A percentile compares a stretch with the other conserved stretches of the same genome.
These are phyloP conservation scores for Xanthoconium stramineum DNA, from an alignment of 768 basidiomycete genomes.

Conservation along the genomic window DNA sequence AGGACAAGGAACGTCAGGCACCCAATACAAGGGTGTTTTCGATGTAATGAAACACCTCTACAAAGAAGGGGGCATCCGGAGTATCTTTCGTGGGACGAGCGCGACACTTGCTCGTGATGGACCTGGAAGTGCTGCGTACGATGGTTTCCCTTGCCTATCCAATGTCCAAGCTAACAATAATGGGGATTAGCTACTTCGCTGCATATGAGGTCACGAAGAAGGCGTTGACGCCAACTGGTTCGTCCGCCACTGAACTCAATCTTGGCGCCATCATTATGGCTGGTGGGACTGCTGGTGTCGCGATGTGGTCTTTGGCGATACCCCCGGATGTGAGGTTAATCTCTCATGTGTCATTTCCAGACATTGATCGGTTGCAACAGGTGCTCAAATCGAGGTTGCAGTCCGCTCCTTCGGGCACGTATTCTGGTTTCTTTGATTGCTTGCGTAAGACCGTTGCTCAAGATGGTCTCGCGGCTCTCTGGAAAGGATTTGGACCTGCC, in stretches of 20 bases:
- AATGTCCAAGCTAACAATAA: constrained; percentile 4
- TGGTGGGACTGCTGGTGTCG: constrained; percentile 92
- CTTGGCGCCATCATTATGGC: constrained; percentile 85
- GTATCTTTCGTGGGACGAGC: constrained; percentile 87
- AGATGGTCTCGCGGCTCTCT: constrained; percentile 84
- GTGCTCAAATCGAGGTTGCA: constrained; percentile 95
- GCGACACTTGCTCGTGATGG: constrained; percentile 96
- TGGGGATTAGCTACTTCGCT: constrained; percentile 77
- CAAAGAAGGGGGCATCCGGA: constrained; percentile 86
- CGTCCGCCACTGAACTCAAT: constrained; percentile 78
- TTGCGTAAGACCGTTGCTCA: constrained; percentile 85
- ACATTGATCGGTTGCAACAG: constrained; percentile 39
- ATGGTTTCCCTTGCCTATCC: constrained; percentile 12
- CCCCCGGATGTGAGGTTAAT: constrained; percentile 81
- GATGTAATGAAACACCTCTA: constrained; percentile 91
- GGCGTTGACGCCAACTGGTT: constrained; percentile 72
- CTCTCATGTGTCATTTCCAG: background rate
- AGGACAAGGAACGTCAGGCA: constrained; percentile 74
- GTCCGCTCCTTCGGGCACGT: constrained; percentile 96
- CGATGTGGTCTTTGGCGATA: constrained; percentile 98
- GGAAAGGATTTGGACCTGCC: constrained; percentile 97
- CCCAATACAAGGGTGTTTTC: constrained; percentile 83
- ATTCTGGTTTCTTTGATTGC: constrained; percentile 91
- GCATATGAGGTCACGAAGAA: constrained; percentile 95
- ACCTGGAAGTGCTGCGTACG: constrained; percentile 94